Percentiles rank a stretch among this genome's conserved stretches.
Conservation (phyloP, 1,139 yeast species). For the Lodderomyces parapsilosis region DNA sequence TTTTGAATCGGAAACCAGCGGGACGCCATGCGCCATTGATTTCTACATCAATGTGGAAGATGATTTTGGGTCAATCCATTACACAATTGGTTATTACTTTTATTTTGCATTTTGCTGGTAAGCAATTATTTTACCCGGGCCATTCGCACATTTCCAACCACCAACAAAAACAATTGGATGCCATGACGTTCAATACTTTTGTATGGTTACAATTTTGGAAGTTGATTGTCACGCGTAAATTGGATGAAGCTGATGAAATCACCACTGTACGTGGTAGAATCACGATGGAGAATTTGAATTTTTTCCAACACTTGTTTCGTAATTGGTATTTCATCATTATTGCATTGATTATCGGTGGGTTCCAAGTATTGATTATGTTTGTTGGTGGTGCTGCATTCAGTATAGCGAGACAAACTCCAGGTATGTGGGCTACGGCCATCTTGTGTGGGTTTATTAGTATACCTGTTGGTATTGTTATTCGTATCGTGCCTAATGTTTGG, state of each 20-base stretch:
- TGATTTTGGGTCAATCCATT: constrained; percentile 86
- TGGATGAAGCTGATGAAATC: constrained; percentile 83
- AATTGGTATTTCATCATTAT: constrained; percentile 80
- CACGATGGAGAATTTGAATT: constrained; percentile 64
- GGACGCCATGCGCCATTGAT: constrained; percentile 81
- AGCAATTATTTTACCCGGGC: constrained; percentile 52
- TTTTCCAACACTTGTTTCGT: constrained; percentile 76
- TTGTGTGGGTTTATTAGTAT: constrained; percentile 79
- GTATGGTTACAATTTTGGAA: constrained; percentile 98
- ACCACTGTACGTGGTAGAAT: constrained; percentile 56
- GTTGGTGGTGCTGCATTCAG: constrained; percentile 97
- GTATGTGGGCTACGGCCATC: constrained; percentile 88
- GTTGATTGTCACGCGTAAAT: constrained; percentile 83
- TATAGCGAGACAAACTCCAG: constrained; percentile 72
- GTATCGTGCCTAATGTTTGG: constrained; percentile 84
- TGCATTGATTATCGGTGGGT: constrained; percentile 70
- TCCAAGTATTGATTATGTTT: constrained; percentile 88
- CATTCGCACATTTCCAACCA: constrained; percentile 35
- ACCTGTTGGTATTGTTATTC: constrained; percentile 73
- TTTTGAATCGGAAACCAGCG: constrained; percentile 79
- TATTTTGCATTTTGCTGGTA: constrained; percentile 76
- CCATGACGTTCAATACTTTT: constrained; percentile 91
- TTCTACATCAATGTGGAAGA: constrained; percentile 94
- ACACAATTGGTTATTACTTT: constrained; percentile 81
- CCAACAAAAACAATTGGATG: constrained; percentile 61